Conservation (phyloP, 345 rosid genomes). For the Moricandia arvensis region DNA sequence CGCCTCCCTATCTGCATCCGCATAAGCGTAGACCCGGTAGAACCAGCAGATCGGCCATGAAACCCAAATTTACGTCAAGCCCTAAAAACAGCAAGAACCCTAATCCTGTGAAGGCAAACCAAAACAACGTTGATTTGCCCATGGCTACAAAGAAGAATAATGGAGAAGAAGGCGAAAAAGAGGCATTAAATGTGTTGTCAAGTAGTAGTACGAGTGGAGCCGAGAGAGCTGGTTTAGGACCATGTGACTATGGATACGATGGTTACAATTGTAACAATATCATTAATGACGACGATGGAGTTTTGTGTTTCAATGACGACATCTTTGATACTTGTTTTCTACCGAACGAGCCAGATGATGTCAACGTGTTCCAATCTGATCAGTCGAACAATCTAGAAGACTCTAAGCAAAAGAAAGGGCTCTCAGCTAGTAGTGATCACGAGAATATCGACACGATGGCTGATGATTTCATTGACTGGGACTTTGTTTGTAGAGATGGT, state of each 20-base stretch:
- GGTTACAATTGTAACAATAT: background rate
- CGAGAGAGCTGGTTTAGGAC: slow-evolving; percentile 5
- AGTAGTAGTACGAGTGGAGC: slow-evolving; percentile 17
- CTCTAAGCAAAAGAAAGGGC: background rate
- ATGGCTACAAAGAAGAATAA: background rate
- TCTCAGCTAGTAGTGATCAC: too few relatives aligned
- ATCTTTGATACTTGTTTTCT: slow-evolving; percentile 14
- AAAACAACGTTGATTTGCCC: background rate
- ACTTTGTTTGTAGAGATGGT: too few relatives aligned
- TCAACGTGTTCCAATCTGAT: background rate
- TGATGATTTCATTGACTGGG: too few relatives aligned
- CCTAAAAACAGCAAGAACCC: background rate
- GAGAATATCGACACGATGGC: too few relatives aligned
- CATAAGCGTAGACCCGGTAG: slow-evolving; percentile 28
- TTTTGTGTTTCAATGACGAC: slow-evolving; percentile 5
- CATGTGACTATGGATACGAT: background rate
- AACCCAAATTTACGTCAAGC: background rate
- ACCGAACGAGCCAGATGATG: background rate
- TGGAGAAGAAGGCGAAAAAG: background rate
- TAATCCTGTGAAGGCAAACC: background rate
- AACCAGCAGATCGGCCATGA: slow-evolving; percentile 30
- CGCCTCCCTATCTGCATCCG: background rate
- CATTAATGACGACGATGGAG: slow-evolving; percentile 27
- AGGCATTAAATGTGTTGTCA: slow-evolving; percentile 7
- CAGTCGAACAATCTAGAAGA: background rate